Conservation (phyloP, 257 asterid genomes). For the Solanum etuberosum region DNA sequence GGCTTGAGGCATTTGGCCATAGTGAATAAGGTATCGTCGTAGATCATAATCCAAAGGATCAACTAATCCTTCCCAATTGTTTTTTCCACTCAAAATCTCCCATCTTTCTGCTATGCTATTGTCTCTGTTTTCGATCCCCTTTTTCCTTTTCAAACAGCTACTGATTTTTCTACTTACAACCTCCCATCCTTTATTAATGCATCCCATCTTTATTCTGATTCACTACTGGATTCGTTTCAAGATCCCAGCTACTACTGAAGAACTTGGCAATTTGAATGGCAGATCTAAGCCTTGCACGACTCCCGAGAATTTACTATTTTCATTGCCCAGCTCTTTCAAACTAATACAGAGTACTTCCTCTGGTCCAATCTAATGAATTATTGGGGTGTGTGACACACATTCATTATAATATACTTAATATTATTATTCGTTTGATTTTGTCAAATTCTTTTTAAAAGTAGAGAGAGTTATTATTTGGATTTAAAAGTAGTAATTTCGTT, state of each 20-base stretch:
- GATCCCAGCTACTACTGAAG: not conserved
- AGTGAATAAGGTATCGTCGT: constrained; percentile 25
- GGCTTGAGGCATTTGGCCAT: constrained; percentile 46
- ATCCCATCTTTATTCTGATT: not conserved
- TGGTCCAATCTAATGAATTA: too few species aligned
- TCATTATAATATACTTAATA: too few species aligned
- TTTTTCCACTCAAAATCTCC: constrained; percentile 34
- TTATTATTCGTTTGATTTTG: too few species aligned
- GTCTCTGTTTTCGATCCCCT: not conserved
- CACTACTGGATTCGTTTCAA: not conserved
- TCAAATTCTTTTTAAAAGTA: too few species aligned
- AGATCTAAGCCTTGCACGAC: not conserved
- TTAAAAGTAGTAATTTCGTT: too few species aligned
- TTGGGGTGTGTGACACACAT: too few species aligned
- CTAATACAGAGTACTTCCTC: too few species aligned
- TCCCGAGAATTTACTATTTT: not conserved
- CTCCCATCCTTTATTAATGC: not conserved
- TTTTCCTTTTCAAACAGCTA: not conserved
- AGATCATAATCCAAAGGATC: constrained; percentile 46
- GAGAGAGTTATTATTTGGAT: too few species aligned
- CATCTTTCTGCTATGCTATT: constrained; percentile 26
- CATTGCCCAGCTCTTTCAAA: too few species aligned
- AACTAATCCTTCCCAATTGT: constrained; percentile 30
- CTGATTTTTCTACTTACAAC: not conserved
- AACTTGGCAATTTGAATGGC: too few species aligned